Evolutionary conservation across 371 early-diverging fungal species (phyloP), one percentile per base, ranked within the genome.

Genomic region (Phascolomyces articulosus): DNA sequence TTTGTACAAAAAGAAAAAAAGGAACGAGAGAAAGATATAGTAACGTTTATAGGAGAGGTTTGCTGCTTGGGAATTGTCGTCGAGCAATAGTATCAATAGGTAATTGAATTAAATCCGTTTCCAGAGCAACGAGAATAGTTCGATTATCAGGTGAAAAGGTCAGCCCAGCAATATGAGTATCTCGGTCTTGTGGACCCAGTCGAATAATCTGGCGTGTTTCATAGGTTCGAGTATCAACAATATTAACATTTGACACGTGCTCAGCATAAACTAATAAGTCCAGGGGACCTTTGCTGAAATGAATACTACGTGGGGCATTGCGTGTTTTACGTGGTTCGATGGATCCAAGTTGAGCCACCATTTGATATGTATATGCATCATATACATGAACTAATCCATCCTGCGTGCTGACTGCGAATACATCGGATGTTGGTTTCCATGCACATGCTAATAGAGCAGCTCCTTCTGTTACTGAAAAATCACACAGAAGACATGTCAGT

Each of bases 221-320:
- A 66, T 91, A 95, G 1, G 91, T 92, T 26, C 95, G 78, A 18
- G 93, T 89, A 71, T 95, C 95, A 16, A 93, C 91, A 41, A 95
- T 62, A 69, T 92, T 87, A 38, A 95, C 68, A 71, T 91, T 87
- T 0, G 88, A 89, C 13, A 90, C 86, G 67, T 95, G 95, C 78
- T 72, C 72, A 6, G 65, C 56, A 44, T 72, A 72, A 13, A 56
- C 69, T 20, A 72, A 40, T 15, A 72, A 40, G 56, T 72, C 72
- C 47, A 72, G 41, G 9, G 72, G 72, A 10, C 72, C 66, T 54
- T 68, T 64, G 61, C 72, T 68, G 44, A 72, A 72, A n/a, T 58
- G 65, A 34, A 72, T 54, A 11, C 63, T 56, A 16, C 72, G 65
- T 28, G 68, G 65, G 4, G 69, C 69, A 24, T 63, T 64, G 26